A percentile compares a stretch with the other conserved stretches of the same genome.
These are phyloP conservation scores for Pseudogymnoascus sp. DNA, from an alignment of 2,329 filamentous ascomycete genomes.

Conservation along the genomic window DNA sequence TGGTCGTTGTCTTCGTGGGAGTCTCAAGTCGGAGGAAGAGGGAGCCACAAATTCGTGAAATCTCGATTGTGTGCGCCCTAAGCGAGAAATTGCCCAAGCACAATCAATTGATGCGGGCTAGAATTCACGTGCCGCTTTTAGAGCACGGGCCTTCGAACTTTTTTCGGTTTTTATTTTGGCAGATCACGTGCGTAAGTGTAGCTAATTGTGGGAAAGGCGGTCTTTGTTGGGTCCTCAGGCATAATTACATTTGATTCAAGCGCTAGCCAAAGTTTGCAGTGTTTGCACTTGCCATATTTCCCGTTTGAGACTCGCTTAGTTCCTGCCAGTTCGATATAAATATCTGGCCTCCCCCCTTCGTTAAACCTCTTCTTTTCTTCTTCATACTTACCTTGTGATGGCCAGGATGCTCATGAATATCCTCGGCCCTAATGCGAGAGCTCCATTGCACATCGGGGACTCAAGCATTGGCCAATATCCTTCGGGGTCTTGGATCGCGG, in stretches of 20 bases:
- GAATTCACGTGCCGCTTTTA: not conserved
- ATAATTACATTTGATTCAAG: not conserved
- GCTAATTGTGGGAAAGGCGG: not conserved
- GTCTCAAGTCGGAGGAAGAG: slow-evolving; percentile 8
- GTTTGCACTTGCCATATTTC: slow-evolving; percentile 1
- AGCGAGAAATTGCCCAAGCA: slow-evolving; percentile 10
- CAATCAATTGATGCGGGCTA: slow-evolving; percentile 2
- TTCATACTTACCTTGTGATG: slow-evolving; percentile 21
- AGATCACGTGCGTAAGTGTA: not conserved
- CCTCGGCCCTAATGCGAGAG: slow-evolving; percentile 35
- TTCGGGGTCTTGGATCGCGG: slow-evolving; percentile 40
- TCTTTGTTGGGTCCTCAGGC: not conserved
- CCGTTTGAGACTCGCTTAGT: slow-evolving; percentile 2
- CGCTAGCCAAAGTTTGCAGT: slow-evolving; percentile 1
- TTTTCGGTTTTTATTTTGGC: not conserved
- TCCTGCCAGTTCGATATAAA: not conserved
- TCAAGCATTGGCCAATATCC: slow-evolving; percentile 38
- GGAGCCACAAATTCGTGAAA: slow-evolving; percentile 10
- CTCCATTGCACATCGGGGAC: slow-evolving; percentile 45
- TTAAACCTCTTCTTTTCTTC: slow-evolving; percentile 14
- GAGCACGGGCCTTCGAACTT: not conserved
- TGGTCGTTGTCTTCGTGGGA: slow-evolving; percentile 11
- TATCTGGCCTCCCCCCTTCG: slow-evolving; percentile 2
- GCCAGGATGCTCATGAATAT: slow-evolving; percentile 14
- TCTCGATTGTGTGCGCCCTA: slow-evolving; percentile 9